These are phyloP conservation scores for Melampsora medusae DNA, from an alignment of 1,284 basidiomycete species.

Conservation along the genomic window DNA sequence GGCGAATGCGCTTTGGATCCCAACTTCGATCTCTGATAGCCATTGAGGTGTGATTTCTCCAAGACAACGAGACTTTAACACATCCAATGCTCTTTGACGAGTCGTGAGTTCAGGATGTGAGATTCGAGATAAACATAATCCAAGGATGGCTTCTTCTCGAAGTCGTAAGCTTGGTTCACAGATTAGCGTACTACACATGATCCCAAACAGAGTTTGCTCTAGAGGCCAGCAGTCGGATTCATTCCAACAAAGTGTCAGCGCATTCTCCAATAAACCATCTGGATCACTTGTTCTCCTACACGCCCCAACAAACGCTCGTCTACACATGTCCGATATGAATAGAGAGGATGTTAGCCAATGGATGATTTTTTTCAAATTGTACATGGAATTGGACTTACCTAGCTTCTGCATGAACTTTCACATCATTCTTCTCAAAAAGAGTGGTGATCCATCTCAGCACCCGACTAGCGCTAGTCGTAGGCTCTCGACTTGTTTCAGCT, in stretches of 20 bases:
- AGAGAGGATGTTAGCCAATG: background rate
- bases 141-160: conserved; percentile 19
- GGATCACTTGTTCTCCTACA: conserved; percentile 34
- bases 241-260: conserved; percentile 37
- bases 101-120: conserved; percentile 31
- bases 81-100: conserved; percentile 36
- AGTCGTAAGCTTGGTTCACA: conserved; percentile 30
- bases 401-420: conserved; percentile 26
- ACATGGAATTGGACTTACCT: conserved; percentile 18
- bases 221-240: conserved; percentile 21
- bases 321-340: background rate
- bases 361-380: background rate
- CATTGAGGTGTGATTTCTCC: conserved; percentile 1
- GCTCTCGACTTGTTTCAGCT: conserved; percentile 11
- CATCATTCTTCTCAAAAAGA: conserved; percentile 36
- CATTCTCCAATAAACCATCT: conserved; percentile 33
- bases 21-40: conserved; percentile 32
- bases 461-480: conserved; percentile 10
- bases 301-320: conserved; percentile 37
- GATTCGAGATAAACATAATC: conserved; percentile 36
- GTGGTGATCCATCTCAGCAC: conserved; percentile 30
- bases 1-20: conserved; percentile 32
- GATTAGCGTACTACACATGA: conserved; percentile 18
- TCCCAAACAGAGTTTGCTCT: conserved; percentile 36
- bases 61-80: conserved; percentile 26